Evolutionary conservation across 139 green algal genomes (phyloP).

Genomic region (Penium margaritaceum): DNA sequence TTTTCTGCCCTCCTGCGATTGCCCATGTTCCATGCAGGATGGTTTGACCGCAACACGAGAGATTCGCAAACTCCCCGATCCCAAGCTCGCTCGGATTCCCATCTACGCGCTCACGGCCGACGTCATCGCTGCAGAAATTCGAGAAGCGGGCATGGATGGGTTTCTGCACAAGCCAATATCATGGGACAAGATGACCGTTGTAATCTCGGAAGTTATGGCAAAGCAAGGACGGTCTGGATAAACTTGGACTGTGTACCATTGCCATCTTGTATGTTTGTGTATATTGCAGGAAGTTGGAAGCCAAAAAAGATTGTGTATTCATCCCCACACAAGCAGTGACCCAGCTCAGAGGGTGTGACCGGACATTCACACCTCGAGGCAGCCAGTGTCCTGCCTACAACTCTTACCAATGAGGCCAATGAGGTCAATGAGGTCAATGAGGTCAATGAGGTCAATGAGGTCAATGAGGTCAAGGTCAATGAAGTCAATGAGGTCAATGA

Average conservation of each 20-base stretch:
- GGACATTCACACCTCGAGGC: too few species aligned
- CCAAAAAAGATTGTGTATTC: neutral
- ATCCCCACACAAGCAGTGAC: too few species aligned
- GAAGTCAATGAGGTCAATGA: too few species aligned
- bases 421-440: too few species aligned
- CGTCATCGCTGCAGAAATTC: slow-evolving; percentile 28
- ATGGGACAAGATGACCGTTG: slow-evolving; percentile 36
- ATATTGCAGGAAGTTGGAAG: too few species aligned
- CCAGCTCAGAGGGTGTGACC: too few species aligned
- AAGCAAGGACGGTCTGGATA: neutral
- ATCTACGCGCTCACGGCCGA: slow-evolving; percentile 45
- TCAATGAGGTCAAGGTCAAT: too few species aligned
- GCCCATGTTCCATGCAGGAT: slow-evolving; percentile 51
- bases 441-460: too few species aligned
- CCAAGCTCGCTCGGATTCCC: neutral
- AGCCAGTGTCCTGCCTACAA: too few species aligned
- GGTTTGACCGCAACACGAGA: slow-evolving; percentile 59
- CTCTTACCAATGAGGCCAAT: too few species aligned
- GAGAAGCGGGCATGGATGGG: slow-evolving; percentile 36
- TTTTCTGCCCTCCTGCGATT: too few species aligned
- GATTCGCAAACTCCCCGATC: slow-evolving; percentile 28
- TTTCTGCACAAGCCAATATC: slow-evolving; percentile 40
- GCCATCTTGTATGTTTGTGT: neutral
- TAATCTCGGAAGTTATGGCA: slow-evolving; percentile 17
- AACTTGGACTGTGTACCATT: neutral